These are phyloP conservation scores for Schizophyllum commune DNA, from an alignment of 1,284 basidiomycete genomes.

Conservation along the genomic window DNA sequence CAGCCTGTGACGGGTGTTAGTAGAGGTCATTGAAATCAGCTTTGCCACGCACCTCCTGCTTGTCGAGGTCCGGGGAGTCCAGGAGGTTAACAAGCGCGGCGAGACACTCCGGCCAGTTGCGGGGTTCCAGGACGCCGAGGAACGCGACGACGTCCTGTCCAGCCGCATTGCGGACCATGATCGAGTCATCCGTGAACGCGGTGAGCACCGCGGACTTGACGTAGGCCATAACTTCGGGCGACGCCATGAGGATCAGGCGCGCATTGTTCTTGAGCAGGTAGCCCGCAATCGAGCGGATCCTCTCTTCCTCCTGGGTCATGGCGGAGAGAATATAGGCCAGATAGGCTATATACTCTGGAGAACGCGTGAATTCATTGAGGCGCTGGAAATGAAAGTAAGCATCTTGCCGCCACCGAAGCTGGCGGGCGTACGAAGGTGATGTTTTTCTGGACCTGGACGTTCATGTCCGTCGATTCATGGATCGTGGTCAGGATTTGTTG, in stretches of 20 bases:
- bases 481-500: constrained; percentile 83
- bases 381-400: constrained; percentile 43
- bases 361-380: constrained; percentile 81
- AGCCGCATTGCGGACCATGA: constrained; percentile 87
- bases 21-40: constrained; percentile 5
- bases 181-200: constrained; percentile 72
- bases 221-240: constrained; percentile 66
- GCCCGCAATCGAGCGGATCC: constrained; percentile 91
- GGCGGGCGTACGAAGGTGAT: constrained; percentile 63
- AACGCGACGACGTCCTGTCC: constrained; percentile 87
- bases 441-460: constrained; percentile 57
- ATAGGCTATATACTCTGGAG: constrained; percentile 95
- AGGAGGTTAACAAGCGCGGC: constrained; percentile 74
- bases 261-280: constrained; percentile 96
- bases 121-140: constrained; percentile 78
- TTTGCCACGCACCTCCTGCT: constrained; percentile 71
- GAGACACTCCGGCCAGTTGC: constrained; percentile 90
- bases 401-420: neutral
- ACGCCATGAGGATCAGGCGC: constrained; percentile 58
- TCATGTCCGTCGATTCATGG: constrained; percentile 75
- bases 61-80: constrained; percentile 63
- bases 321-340: constrained; percentile 88
- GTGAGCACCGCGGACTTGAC: constrained; percentile 78
- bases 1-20: constrained; percentile 51
- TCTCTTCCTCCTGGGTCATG: constrained; percentile 78